A percentile compares a stretch with the other conserved stretches of the same genome.
Conservation (phyloP, 306 rosid genomes). For the Prunus fruticosa region DNA sequence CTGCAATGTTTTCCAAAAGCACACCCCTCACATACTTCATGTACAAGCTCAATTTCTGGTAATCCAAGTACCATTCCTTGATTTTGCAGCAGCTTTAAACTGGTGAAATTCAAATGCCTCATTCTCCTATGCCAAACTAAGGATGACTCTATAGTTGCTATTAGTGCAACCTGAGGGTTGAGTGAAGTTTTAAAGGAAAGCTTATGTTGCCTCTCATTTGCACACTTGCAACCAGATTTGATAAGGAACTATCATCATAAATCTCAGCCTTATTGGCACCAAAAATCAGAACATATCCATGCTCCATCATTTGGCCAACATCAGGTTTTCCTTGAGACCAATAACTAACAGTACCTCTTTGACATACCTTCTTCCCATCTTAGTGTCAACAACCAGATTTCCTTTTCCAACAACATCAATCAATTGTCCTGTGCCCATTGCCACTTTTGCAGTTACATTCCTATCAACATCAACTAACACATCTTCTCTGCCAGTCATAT, state of each 20-base stretch:
- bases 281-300: not conserved
- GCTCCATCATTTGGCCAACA: not conserved
- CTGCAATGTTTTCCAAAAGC: not conserved
- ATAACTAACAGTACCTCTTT: not conserved
- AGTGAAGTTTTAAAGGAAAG: not conserved
- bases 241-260: not conserved
- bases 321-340: not conserved
- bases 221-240: not conserved
- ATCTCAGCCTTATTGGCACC: not conserved
- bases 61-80: not conserved
- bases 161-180: not conserved
- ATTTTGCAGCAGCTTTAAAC: not conserved
- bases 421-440: not conserved
- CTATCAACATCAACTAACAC: not conserved
- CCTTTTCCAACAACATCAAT: not conserved
- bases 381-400: not conserved
- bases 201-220: not conserved
- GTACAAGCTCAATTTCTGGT: accelerated
- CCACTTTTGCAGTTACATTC: not conserved
- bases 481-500: too few species aligned
- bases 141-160: not conserved
- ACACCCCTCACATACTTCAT: not conserved
- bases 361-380: not conserved
- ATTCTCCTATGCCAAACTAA: not conserved
- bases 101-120: not conserved